A percentile compares a stretch with the other conserved stretches of the same genome.
Evolutionary conservation across 768 basidiomycete species (phyloP).

Genomic region (Collybia sordida): DNA sequence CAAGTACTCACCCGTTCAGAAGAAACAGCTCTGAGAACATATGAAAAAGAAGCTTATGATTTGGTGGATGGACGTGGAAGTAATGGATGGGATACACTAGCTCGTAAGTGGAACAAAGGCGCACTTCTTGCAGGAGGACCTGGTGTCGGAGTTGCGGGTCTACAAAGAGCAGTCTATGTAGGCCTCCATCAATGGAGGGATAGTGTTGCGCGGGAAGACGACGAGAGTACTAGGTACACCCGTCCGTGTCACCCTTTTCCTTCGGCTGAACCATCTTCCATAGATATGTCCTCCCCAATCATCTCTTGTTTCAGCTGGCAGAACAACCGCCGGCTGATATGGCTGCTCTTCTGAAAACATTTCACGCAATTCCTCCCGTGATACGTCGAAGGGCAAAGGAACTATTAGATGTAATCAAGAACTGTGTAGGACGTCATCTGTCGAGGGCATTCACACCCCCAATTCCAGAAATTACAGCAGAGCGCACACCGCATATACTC

Average conservation of each 20-base stretch:
- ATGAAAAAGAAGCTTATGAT: conserved; percentile 73
- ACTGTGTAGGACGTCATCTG: conserved; percentile 38
- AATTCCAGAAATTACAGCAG: neutral
- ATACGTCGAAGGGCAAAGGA: conserved; percentile 63
- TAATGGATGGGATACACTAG: conserved; percentile 76
- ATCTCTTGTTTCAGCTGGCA: conserved; percentile 70
- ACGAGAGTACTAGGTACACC: conserved; percentile 78
- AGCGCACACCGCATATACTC: neutral
- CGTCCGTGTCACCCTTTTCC: conserved; percentile 1
- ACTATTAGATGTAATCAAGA: conserved; percentile 59
- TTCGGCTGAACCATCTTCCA: neutral
- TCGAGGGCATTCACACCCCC: conserved; percentile 5
- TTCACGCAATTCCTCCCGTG: conserved; percentile 62
- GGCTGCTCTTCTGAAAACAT: conserved; percentile 56
- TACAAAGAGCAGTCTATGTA: conserved; percentile 65
- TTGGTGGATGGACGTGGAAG: conserved; percentile 58
- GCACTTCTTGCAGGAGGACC: conserved; percentile 39
- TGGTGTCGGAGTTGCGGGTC: conserved; percentile 31
- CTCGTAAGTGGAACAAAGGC: conserved; percentile 81
- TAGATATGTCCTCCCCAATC: conserved; percentile 77
- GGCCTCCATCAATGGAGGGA: conserved; percentile 86
- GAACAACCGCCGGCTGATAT: conserved; percentile 70
- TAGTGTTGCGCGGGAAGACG: conserved; percentile 71
- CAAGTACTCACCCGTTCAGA: conserved; percentile 72
- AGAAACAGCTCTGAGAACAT: conserved; percentile 73